These are phyloP conservation scores for Zangia roseola DNA, from an alignment of 768 basidiomycete species.

Conservation along the genomic window DNA sequence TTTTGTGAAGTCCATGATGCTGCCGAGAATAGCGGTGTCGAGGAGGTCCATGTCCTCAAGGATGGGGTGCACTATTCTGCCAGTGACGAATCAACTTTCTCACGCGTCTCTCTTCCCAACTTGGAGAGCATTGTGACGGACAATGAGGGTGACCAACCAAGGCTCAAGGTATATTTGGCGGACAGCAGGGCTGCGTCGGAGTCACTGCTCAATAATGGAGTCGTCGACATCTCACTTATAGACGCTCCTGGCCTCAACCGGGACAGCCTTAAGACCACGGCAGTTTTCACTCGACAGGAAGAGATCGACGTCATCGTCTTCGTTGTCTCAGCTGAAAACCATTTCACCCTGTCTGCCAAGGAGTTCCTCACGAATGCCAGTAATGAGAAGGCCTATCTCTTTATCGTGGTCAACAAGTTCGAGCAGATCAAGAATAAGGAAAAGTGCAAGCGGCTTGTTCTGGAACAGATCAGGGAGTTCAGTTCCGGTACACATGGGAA, in stretches of 20 bases:
- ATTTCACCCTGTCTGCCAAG: conserved; percentile 93
- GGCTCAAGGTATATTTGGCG: conserved; percentile 86
- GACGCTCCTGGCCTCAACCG: conserved; percentile 98
- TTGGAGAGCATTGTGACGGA: conserved; percentile 75
- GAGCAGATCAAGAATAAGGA: conserved; percentile 95
- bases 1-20: conserved; percentile 97
- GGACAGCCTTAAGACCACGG: conserved; percentile 92
- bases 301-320: conserved; percentile 99
- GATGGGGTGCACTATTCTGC: conserved; percentile 67
- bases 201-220: conserved; percentile 90
- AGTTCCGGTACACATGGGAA: conserved; percentile 92
- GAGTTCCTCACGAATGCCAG: conserved; percentile 92
- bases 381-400: conserved; percentile 96
- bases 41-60: conserved; percentile 84
- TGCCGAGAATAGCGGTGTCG: conserved; percentile 70
- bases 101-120: conserved; percentile 59
- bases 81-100: conserved; percentile 74
- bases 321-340: conserved; percentile 96
- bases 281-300: conserved; percentile 91
- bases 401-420: conserved; percentile 98
- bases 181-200: conserved; percentile 76
- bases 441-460: conserved; percentile 80
- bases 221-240: conserved; percentile 97
- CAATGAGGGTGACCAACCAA: conserved; percentile 52
- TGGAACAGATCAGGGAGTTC: conserved; percentile 92